phyloP scores from a whole-genome alignment of 2,329 filamentous ascomycete genomes.

The Plectosphaerella sp. region DNA sequence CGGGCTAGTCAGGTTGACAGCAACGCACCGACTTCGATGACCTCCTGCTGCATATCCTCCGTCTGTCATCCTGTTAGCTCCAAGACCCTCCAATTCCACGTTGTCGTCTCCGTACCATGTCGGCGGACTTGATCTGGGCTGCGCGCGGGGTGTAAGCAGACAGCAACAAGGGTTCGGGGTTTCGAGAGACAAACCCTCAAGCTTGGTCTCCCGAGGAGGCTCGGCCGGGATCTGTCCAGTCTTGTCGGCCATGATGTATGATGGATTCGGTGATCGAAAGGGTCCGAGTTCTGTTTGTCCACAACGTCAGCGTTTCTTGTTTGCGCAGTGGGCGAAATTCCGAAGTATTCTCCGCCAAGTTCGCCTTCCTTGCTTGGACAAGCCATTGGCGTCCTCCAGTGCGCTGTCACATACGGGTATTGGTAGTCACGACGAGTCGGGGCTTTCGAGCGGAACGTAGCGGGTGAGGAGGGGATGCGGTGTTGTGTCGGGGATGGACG shows the following conservation, averaged over 20 bases:
- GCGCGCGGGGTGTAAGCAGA: slow-evolving; percentile 13
- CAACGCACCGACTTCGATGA: slow-evolving; percentile 86
- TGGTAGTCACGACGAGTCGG: no score
- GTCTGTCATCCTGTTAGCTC: slow-evolving; percentile 53
- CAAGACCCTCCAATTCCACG: no score
- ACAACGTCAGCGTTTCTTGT: no score
- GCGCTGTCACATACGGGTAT: no score
- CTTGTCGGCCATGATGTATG: slow-evolving; percentile 30
- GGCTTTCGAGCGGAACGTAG: no score
- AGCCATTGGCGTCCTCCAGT: no score
- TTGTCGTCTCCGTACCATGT: slow-evolving; percentile 67
- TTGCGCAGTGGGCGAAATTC: no score
- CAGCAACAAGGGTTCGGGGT: slow-evolving; percentile 5
- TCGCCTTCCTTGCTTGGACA: no score
- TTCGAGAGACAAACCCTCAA: slow-evolving; percentile 55
- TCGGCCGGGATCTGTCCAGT: slow-evolving; percentile 22
- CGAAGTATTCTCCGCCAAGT: no score
- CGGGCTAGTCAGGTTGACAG: background rate
- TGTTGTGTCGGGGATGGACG: no score
- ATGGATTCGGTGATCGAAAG: background rate
- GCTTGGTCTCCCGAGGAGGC: slow-evolving; percentile 63
- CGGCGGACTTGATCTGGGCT: slow-evolving; percentile 97
- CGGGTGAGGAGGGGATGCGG: no score
- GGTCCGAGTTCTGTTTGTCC: no score
- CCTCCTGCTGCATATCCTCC: slow-evolving; percentile 95